phyloP scores from a whole-genome alignment of 805 yeast species.

The Kluyveromyces wickerhamii region DNA sequence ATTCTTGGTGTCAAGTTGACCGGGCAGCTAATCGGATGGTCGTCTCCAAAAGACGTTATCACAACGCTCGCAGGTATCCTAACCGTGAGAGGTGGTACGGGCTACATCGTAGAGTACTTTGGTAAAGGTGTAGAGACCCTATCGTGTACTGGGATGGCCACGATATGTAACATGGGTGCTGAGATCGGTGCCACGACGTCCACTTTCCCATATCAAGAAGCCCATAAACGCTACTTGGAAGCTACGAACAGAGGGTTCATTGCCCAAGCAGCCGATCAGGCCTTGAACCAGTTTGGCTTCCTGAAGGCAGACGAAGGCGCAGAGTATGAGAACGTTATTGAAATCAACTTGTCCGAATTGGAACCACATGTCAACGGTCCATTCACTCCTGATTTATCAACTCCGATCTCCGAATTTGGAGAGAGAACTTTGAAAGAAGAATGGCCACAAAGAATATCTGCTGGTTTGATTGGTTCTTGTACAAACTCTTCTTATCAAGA shows the following conservation, averaged over 20 bases:
- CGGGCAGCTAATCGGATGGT: conserved; percentile 87
- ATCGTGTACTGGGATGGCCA: conserved; percentile 98
- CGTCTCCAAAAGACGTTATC: conserved; percentile 95
- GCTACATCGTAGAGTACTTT: conserved; percentile 90
- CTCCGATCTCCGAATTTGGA: conserved; percentile 80
- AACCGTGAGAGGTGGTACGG: conserved; percentile 98
- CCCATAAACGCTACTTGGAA: conserved; percentile 67
- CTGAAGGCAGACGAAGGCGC: conserved; percentile 82
- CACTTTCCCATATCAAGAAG: conserved; percentile 85
- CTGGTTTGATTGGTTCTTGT: conserved; percentile 96
- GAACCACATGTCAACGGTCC: conserved; percentile 98
- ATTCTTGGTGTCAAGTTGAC: conserved; percentile 88
- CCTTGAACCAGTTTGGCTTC: conserved; percentile 45
- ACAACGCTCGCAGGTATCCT: conserved; percentile 84
- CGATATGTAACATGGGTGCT: conserved; percentile 99
- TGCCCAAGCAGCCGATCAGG: conserved; percentile 70
- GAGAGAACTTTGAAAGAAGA: conserved; percentile 58
- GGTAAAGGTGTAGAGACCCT: conserved; percentile 88
- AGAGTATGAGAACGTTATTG: conserved; percentile 86
- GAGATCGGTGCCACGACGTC: conserved; percentile 99
- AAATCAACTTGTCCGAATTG: conserved; percentile 74
- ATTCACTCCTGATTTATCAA: conserved; percentile 95
- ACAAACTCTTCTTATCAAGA: conserved; percentile 98
- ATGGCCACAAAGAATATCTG: conserved; percentile 84
- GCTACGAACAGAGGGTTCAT: conserved; percentile 81